These are phyloP conservation scores for Escallonia herrerae DNA, from an alignment of 129 eudicot genomes.

Conservation along the genomic window DNA sequence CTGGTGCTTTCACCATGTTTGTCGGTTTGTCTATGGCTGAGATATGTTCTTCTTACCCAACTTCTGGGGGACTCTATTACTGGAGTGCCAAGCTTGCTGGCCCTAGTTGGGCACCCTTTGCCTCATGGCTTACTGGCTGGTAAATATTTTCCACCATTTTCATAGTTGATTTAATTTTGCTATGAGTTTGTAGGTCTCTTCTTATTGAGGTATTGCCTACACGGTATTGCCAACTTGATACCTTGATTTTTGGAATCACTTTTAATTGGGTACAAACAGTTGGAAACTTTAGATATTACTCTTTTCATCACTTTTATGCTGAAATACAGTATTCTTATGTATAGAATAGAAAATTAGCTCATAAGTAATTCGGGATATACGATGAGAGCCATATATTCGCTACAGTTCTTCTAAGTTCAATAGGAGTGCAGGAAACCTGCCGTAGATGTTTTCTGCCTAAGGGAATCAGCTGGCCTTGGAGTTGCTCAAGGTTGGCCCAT, in stretches of 20 bases:
- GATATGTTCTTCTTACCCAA: slow-evolving; percentile 91
- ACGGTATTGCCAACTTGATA: no score
- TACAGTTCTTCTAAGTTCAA: no score
- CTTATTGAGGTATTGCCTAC: neutral
- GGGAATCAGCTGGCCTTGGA: neutral
- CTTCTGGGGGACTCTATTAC: slow-evolving; percentile 97
- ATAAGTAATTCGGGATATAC: no score
- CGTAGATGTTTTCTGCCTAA: no score
- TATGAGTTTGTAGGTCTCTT: neutral
- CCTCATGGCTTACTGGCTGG: slow-evolving; percentile 99
- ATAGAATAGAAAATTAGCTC: no score
- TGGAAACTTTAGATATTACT: neutral
- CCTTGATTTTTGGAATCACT: neutral
- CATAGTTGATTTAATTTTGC: neutral
- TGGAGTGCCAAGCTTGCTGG: slow-evolving; percentile 99
- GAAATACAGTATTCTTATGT: no score
- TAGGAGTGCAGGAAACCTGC: no score
- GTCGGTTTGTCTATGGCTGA: slow-evolving; percentile 99
- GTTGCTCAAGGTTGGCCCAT: neutral
- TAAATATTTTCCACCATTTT: slow-evolving; percentile 5
- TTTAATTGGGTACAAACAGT: neutral
- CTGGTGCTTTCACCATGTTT: slow-evolving; percentile 75
- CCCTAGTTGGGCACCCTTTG: slow-evolving; percentile 90
- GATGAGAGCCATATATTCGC: no score
- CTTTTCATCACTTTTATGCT: neutral